Base-by-base conservation (phyloP, 495 filamentous ascomycete genomes). In the Xylaria flabelliformis region DNA sequence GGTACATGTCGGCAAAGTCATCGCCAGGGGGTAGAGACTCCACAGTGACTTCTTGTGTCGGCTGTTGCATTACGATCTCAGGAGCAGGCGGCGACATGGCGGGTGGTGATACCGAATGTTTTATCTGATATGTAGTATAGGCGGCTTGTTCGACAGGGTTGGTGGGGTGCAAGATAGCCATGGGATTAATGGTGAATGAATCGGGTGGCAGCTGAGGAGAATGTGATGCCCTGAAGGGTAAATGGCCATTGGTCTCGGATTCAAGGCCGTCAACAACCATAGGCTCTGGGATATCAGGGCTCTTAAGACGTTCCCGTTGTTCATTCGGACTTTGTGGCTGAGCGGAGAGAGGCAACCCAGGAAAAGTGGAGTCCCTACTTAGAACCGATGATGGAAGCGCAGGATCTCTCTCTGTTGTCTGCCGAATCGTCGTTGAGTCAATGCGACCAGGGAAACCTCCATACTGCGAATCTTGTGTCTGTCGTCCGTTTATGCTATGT, bases 81-180 rank as follows among this genome's bases (percentile, higher is more conserved):
- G 76, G 77, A 15, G 63, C 41, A 21, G 73, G 72, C 50, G 55
- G 61, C 34, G 73, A 56, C 32, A 73, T 69, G 0, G 61, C 74
- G 21, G 80, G 73, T 19, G 76, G 74, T 4, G 80, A 81, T 29
- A 77, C 76, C 7, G 82, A 81, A 74, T 79, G 82, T 65, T 84
- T 78, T 29, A 83, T 79, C 69, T 80, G 80, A 64, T 80, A 76
- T 50, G 82, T 76, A 55, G 82, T 81, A 64, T 84, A 83, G 61
- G 82, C 77, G n/a, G 79, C 79, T 50, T 74, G 82, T 73, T 85
- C 83, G 61, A 70, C 72, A 41, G 76, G 71, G 72, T 80, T 84
- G 65, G 83, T 82, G 15, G 83, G 83, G 61, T 80, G 80, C 80
- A 84, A 84, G 74, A 84, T 77, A 58, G 82, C 80, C 83, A 84